Evolutionary conservation across 495 filamentous ascomycete species (phyloP).

Genomic region (Penicillium crystallinum): DNA sequence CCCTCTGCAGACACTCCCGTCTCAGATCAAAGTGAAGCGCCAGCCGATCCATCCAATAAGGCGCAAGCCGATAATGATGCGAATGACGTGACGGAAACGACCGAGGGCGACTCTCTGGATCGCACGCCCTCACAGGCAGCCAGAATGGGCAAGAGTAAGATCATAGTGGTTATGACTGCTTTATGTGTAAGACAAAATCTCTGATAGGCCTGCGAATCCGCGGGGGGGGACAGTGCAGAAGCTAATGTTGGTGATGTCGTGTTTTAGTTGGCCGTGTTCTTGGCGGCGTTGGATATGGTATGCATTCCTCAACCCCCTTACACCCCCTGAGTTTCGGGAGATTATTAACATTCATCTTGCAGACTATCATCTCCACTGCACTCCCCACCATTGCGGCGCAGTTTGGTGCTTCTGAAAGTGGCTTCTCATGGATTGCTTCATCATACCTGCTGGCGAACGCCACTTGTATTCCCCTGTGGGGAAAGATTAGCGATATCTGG

Average conservation of each 20-base stretch:
- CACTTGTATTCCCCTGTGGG: slow-evolving; percentile 69
- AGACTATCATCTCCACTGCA: slow-evolving; percentile 52
- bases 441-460: slow-evolving; percentile 66
- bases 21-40: neutral
- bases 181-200: slow-evolving; percentile 38
- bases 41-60: neutral
- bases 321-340: neutral
- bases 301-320: too few relatives aligned
- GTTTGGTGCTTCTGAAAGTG: slow-evolving; percentile 56
- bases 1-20: slow-evolving; percentile 1
- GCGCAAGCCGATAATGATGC: neutral
- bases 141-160: slow-evolving; percentile 45
- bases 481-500: slow-evolving; percentile 82
- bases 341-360: neutral
- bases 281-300: slow-evolving; percentile 52
- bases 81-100: slow-evolving; percentile 21
- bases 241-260: slow-evolving; percentile 8
- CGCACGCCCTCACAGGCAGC: slow-evolving; percentile 36
- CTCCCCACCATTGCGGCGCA: slow-evolving; percentile 59
- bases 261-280: slow-evolving; percentile 46
- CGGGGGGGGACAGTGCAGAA: neutral
- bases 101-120: slow-evolving; percentile 27
- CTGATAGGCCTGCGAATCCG: neutral
- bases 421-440: slow-evolving; percentile 74
- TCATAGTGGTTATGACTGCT: slow-evolving; percentile 45